phyloP scores from a whole-genome alignment of 2,329 filamentous ascomycete species.

The Malbranchea cinnamomea region DNA sequence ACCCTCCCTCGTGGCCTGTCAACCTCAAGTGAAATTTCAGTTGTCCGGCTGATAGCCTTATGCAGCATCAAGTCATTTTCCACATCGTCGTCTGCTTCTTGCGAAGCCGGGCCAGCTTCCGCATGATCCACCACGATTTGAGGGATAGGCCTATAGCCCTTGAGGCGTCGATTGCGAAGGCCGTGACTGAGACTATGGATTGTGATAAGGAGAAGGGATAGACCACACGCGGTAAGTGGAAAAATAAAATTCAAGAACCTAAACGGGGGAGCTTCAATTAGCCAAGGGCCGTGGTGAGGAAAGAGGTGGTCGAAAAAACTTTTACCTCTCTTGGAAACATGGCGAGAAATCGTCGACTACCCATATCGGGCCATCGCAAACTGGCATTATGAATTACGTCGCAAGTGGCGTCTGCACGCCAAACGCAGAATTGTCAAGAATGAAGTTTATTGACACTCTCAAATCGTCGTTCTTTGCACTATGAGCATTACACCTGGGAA shows the following conservation, averaged over 20 bases:
- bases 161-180: conserved; percentile 36
- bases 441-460: no score
- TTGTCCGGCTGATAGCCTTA: conserved; percentile 36
- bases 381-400: conserved; percentile 35
- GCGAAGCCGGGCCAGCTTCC: conserved; percentile 40
- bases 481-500: no score
- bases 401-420: no score
- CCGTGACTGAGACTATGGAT: conserved; percentile 42
- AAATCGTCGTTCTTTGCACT: no score
- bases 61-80: conserved; percentile 37
- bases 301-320: conserved; percentile 1
- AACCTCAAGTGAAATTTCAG: conserved; percentile 42
- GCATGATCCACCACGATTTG: conserved; percentile 35
- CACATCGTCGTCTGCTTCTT: conserved; percentile 39
- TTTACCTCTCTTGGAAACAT: conserved; percentile 45
- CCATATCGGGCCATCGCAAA: conserved; percentile 45
- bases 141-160: conserved; percentile 40
- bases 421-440: no score
- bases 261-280: conserved; percentile 1
- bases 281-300: conserved; percentile 1
- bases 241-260: conserved; percentile 61
- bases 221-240: conserved; percentile 53
- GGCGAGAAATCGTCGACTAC: conserved; percentile 44
- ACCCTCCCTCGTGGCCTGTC: conserved; percentile 63
- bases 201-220: conserved; percentile 55